Conservation (phyloP, 2,329 filamentous ascomycete species). For the Colletotrichum viniferum region DNA sequence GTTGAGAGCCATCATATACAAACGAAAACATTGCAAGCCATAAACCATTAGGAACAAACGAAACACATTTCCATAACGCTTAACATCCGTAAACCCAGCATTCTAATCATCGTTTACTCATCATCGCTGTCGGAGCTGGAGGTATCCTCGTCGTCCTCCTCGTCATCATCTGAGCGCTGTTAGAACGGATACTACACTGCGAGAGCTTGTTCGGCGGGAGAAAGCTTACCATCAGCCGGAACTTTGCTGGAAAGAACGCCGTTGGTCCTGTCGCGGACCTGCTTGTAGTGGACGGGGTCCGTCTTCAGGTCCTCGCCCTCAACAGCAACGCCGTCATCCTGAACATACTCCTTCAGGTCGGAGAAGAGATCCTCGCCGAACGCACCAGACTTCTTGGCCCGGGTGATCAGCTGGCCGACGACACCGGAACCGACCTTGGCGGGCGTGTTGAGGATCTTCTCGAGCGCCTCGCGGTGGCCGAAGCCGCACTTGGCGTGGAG, state of each 20-base stretch:
- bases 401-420: constrained; percentile 11
- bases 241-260: constrained; percentile 1
- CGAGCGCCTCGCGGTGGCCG: constrained; percentile 11
- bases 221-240: constrained; percentile 9
- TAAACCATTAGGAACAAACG: background rate
- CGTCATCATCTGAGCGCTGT: background rate
- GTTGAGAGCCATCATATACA: constrained; percentile 2
- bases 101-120: background rate
- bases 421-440: constrained; percentile 10
- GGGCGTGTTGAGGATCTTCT: constrained; percentile 19
- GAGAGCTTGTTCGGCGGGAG: background rate
- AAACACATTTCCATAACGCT: constrained; percentile 3
- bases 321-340: constrained; percentile 10
- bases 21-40: background rate
- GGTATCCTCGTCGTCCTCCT: constrained; percentile 13
- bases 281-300: constrained; percentile 19
- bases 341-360: constrained; percentile 15
- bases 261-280: background rate
- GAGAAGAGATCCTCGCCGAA: constrained; percentile 16
- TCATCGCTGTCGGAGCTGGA: constrained; percentile 19
- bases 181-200: background rate
- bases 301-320: constrained; percentile 16
- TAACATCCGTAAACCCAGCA: background rate
- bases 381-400: constrained; percentile 13
- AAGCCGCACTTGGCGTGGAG: constrained; percentile 16